Conservation (phyloP, 305 asterid species). For the Fraxinus baroniana region DNA sequence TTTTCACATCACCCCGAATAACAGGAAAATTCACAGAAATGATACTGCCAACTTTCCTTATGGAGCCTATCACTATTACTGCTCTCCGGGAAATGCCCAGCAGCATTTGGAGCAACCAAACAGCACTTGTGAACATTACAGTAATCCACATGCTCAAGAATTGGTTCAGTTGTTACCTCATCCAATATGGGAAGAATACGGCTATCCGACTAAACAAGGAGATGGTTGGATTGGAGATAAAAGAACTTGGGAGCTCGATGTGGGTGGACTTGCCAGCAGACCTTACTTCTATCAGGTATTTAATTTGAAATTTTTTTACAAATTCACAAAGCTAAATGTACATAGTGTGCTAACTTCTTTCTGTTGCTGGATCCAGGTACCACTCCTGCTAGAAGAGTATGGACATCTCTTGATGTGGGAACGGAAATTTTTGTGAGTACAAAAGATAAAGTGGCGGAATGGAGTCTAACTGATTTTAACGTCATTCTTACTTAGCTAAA, state of each 20-base stretch:
- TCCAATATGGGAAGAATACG: conserved; percentile 67
- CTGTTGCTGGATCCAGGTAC: conserved; percentile 61
- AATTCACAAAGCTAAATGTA: no score
- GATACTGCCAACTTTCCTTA: conserved; percentile 64
- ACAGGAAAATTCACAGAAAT: conserved; percentile 49
- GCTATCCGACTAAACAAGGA: conserved; percentile 64
- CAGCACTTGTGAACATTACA: conserved; percentile 67
- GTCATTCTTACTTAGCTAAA: conserved; percentile 45
- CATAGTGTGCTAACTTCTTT: neutral
- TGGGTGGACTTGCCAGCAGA: conserved; percentile 65
- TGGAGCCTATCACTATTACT: conserved; percentile 71
- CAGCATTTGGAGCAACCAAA: conserved; percentile 51
- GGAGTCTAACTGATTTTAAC: conserved; percentile 70
- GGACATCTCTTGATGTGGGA: conserved; percentile 85
- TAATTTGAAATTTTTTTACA: neutral
- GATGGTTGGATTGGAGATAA: conserved; percentile 65
- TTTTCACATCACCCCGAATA: conserved; percentile 57
- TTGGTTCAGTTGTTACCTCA: conserved; percentile 72
- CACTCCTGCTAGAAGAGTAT: conserved; percentile 64
- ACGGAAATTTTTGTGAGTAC: conserved; percentile 74
- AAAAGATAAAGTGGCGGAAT: conserved; percentile 68
- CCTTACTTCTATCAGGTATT: conserved; percentile 74
- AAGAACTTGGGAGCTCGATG: conserved; percentile 68
- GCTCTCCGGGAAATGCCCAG: conserved; percentile 69
- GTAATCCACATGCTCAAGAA: conserved; percentile 79